Conservation (phyloP, 768 basidiomycete genomes). For the Amanita pallidorosea region DNA sequence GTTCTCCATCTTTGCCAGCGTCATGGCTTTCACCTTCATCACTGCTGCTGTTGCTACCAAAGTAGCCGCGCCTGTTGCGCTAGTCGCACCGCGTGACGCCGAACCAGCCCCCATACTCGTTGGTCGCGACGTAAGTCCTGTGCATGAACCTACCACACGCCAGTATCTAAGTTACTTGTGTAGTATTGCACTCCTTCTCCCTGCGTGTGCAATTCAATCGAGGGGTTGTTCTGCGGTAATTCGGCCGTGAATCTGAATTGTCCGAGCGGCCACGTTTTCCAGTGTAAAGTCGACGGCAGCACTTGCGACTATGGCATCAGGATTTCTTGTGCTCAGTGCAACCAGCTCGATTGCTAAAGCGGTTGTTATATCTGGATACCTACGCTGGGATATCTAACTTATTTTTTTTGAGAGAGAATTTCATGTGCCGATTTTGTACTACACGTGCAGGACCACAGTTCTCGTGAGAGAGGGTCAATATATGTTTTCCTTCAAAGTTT, state of each 20-base stretch:
- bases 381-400: too few relatives aligned
- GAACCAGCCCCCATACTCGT: slow-evolving; percentile 3
- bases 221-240: slow-evolving; percentile 12
- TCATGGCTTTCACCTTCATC: slow-evolving; percentile 8
- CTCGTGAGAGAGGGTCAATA: too few relatives aligned
- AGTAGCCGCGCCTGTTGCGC: neutral
- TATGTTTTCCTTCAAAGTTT: too few relatives aligned
- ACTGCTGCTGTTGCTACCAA: slow-evolving; percentile 6
- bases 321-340: neutral
- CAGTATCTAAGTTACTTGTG: neutral
- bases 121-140: neutral
- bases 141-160: too few relatives aligned
- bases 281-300: slow-evolving; percentile 7
- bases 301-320: neutral
- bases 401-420: too few relatives aligned
- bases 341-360: neutral
- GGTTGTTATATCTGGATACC: neutral
- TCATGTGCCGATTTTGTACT: too few relatives aligned
- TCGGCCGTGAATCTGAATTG: slow-evolving; percentile 10
- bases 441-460: too few relatives aligned
- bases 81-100: slow-evolving; percentile 6
- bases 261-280: slow-evolving; percentile 10
- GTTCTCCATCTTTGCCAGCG: slow-evolving; percentile 6
- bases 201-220: neutral
- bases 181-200: neutral